A percentile compares a stretch with the other conserved stretches of the same genome.
Evolutionary conservation across 2,329 filamentous ascomycete species (phyloP).

Genomic region (Hawksworthiomyces lignivorus): DNA sequence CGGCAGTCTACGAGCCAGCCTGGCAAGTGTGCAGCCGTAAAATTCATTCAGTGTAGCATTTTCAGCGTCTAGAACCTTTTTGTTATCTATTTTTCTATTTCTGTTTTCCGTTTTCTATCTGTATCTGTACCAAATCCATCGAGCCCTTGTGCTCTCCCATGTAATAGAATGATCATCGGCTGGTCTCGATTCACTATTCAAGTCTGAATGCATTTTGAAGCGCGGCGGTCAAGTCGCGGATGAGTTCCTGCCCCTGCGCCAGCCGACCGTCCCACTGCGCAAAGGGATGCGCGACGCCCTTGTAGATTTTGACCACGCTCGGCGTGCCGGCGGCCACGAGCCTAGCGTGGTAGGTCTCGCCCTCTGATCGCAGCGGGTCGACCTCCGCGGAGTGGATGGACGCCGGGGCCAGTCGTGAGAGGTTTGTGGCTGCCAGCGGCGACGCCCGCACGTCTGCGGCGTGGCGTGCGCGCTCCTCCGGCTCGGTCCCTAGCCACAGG

Average conservation of each 20-base stretch:
- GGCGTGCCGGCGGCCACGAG: background rate
- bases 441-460: slow-evolving; percentile 6
- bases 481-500: slow-evolving; percentile 9
- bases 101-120: too few species aligned
- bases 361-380: slow-evolving; percentile 10
- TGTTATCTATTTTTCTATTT: too few species aligned
- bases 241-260: slow-evolving; percentile 1
- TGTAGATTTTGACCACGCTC: slow-evolving; percentile 3
- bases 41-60: too few species aligned
- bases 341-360: slow-evolving; percentile 4
- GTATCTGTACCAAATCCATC: too few species aligned
- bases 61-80: too few species aligned
- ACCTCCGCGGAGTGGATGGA: slow-evolving; percentile 9
- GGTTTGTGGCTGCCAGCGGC: slow-evolving; percentile 5
- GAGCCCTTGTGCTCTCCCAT: too few species aligned
- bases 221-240: background rate
- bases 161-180: too few species aligned
- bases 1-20: slow-evolving; percentile 24
- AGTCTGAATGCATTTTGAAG: background rate
- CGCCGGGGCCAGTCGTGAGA: slow-evolving; percentile 1
- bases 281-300: slow-evolving; percentile 12
- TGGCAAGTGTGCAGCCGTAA: slow-evolving; percentile 16
- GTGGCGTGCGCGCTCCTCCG: background rate
- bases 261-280: slow-evolving; percentile 11
- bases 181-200: too few species aligned